phyloP scores from a whole-genome alignment of 345 rosid genomes.

The Populus ilicifolia region DNA sequence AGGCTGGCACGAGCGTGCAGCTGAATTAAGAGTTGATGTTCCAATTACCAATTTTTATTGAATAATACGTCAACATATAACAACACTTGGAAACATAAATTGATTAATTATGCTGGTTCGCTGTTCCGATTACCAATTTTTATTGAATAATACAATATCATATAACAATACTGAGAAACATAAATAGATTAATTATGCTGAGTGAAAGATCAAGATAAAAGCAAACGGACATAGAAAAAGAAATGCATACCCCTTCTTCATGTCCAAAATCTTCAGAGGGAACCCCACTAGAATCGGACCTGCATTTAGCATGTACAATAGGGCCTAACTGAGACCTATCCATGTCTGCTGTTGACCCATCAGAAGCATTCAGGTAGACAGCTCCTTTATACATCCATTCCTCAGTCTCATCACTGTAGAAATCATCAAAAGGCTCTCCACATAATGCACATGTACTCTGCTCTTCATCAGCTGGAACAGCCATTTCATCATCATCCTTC shows the following conservation, averaged over 20 bases:
- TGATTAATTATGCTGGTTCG: neutral
- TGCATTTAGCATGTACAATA: conserved; percentile 98
- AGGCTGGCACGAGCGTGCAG: neutral
- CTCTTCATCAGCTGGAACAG: conserved; percentile 98
- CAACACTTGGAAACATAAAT: neutral
- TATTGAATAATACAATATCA: neutral
- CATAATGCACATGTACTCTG: conserved; percentile 88
- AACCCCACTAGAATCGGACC: conserved; percentile 69
- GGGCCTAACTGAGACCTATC: conserved; percentile 89
- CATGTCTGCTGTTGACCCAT: conserved; percentile 49
- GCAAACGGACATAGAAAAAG: neutral
- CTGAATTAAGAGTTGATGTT: neutral
- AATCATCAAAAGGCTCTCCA: conserved; percentile 95
- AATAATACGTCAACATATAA: neutral
- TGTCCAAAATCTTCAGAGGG: conserved; percentile 42
- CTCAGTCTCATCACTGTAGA: conserved; percentile 93
- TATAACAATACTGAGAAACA: neutral
- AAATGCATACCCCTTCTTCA: conserved; percentile 54
- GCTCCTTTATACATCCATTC: conserved; percentile 99
- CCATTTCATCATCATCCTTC: conserved; percentile 86
- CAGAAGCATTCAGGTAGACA: conserved; percentile 85
- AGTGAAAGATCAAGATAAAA: neutral
- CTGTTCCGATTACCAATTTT: neutral
- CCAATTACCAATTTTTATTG: neutral
- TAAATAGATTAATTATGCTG: no score